These are phyloP conservation scores for Panaeolus cyanescens DNA, from an alignment of 768 basidiomycete genomes.

Conservation along the genomic window DNA sequence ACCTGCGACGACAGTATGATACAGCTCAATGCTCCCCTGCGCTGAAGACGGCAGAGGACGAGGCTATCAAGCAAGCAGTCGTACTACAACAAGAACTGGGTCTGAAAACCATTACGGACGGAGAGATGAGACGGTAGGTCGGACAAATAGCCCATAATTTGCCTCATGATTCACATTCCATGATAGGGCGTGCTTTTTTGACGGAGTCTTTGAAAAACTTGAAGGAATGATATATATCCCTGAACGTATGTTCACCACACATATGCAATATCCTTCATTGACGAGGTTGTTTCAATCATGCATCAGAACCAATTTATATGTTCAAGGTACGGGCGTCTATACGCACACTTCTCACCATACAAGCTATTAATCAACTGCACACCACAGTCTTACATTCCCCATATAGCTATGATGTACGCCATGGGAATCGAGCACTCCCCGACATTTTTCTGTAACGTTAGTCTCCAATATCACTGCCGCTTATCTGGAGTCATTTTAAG, in stretches of 20 bases:
- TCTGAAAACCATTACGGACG: constrained; percentile 64
- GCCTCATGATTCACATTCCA: constrained; percentile 4
- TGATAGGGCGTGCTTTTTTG: constrained; percentile 55
- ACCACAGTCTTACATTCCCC: constrained; percentile 46
- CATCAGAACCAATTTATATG: constrained; percentile 43
- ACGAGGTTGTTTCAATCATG: too few species aligned
- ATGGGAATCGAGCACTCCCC: constrained; percentile 39
- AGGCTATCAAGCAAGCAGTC: constrained; percentile 53
- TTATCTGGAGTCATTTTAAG: constrained; percentile 18
- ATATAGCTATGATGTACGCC: constrained; percentile 42
- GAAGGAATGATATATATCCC: constrained; percentile 61
- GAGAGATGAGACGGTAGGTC: constrained; percentile 47
- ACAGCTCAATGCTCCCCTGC: constrained; percentile 43
- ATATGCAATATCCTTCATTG: constrained; percentile 8
- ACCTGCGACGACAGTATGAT: constrained; percentile 47
- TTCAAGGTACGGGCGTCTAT: constrained; percentile 45
- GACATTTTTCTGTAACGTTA: constrained; percentile 46
- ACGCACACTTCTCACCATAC: neutral
- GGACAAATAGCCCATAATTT: neutral
- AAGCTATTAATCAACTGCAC: constrained; percentile 5
- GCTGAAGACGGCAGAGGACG: constrained; percentile 49
- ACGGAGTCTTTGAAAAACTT: constrained; percentile 68
- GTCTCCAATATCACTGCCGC: constrained; percentile 5
- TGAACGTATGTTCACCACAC: constrained; percentile 35
- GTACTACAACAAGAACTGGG: constrained; percentile 55